These are phyloP conservation scores for Boletus holoroseus DNA, from an alignment of 1,284 basidiomycete species.

Conservation along the genomic window DNA sequence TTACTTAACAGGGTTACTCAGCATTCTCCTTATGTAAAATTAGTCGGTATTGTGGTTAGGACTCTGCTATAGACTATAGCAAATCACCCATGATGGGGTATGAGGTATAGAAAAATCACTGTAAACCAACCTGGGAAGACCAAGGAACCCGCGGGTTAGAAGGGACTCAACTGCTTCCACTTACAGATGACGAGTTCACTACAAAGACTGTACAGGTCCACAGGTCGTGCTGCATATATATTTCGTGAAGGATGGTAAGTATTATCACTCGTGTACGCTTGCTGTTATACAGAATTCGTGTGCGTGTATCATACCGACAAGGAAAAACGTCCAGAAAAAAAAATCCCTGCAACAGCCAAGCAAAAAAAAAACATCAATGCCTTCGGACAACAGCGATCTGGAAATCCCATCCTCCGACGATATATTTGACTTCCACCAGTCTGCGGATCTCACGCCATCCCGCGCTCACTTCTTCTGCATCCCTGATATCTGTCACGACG, in stretches of 20 bases:
- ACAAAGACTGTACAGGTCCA: too few species aligned
- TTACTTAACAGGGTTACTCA: too few species aligned
- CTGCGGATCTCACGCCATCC: constrained; percentile 82
- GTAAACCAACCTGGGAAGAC: too few species aligned
- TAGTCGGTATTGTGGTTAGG: too few species aligned
- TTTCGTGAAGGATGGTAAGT: not conserved
- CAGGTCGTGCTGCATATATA: not conserved
- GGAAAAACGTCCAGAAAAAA: not conserved
- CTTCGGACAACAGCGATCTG: constrained; percentile 74
- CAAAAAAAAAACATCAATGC: constrained; percentile 40
- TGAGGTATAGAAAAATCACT: too few species aligned
- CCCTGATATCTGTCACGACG: constrained; percentile 54
- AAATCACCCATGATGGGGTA: too few species aligned
- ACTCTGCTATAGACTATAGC: too few species aligned
- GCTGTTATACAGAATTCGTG: constrained; percentile 15
- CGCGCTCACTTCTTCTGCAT: constrained; percentile 44
- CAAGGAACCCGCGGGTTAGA: too few species aligned
- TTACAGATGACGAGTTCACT: too few species aligned
- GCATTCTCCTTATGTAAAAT: too few species aligned
- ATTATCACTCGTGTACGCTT: constrained; percentile 3
- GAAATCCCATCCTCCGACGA: constrained; percentile 75
- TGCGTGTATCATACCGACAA: constrained; percentile 8
- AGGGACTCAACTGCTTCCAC: too few species aligned
- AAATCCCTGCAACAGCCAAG: not conserved
- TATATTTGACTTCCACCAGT: constrained; percentile 72